These are phyloP conservation scores for Nothophoma quercina DNA, from an alignment of 2,329 filamentous ascomycete genomes.

Conservation along the genomic window DNA sequence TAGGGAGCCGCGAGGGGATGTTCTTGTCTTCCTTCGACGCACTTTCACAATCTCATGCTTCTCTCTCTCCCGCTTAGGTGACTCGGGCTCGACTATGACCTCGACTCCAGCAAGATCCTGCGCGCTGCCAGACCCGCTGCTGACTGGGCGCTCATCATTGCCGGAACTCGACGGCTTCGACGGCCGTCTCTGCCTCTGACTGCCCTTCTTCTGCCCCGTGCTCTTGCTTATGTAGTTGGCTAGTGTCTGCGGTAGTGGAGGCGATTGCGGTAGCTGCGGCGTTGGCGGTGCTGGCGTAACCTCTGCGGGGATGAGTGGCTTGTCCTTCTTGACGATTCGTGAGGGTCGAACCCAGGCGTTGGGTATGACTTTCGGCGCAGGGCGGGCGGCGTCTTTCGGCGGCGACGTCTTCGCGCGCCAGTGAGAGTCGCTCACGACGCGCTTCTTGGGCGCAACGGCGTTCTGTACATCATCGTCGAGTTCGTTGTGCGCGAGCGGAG, in stretches of 20 bases:
- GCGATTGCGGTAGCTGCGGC: constrained; percentile 20
- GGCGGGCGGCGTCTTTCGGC: constrained; percentile 41
- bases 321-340: constrained; percentile 34
- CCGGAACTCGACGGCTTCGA: constrained; percentile 43
- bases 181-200: constrained; percentile 33
- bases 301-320: constrained; percentile 6
- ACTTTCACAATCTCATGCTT: constrained; percentile 38
- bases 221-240: constrained; percentile 39
- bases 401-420: constrained; percentile 69
- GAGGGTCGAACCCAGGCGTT: constrained; percentile 51
- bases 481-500: constrained; percentile 44
- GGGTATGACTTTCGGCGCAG: constrained; percentile 45
- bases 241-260: constrained; percentile 29
- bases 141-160: constrained; percentile 42
- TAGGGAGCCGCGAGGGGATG: constrained; percentile 42
- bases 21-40: constrained; percentile 36
- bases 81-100: constrained; percentile 24
- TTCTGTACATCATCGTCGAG: constrained; percentile 56
- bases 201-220: constrained; percentile 34
- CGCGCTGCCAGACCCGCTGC: constrained; percentile 44
- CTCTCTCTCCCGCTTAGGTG: constrained; percentile 25
- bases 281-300: constrained; percentile 14
- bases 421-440: constrained; percentile 91
- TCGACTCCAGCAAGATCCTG: constrained; percentile 33
- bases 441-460: constrained; percentile 79